Evolutionary conservation across 1,284 basidiomycete genomes (phyloP), one percentile per base, ranked within the genome.

Genomic region (Moesziomyces antarcticus): DNA sequence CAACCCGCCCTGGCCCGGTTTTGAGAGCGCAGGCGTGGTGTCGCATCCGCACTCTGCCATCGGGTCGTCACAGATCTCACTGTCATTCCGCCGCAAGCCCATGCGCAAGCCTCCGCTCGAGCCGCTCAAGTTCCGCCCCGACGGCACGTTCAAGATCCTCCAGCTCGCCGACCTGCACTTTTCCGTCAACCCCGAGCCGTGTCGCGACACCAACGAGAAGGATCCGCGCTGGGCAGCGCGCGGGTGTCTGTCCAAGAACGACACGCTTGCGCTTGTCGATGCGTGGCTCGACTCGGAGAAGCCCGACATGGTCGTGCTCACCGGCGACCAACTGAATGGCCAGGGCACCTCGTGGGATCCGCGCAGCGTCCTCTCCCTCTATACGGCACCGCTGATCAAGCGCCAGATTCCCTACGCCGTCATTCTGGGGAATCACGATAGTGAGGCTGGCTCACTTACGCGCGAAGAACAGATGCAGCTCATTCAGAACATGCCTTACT

Each of bases 291-390:
- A 94, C 56, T 85, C 86, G 10, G 93, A 96, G 85, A 90, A 91
- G 76, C 95, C 95, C 0, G 93, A 96, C 82, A 84, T 99, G 18
- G 91, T 97, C 33, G 91, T 97, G 8, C 56, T 84, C n/a, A 78
- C 70, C 6, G 84, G 83, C 0, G 85, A 85, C 58, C 81, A 82
- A 61, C 69, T 85, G 9, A 85, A 85, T 51, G 85, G 85, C 0
- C 94, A 97, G 82, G 88, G 88, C 1, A 93, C 92, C 0, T 90
- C 91, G 0, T 97, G 94, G 91, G 93, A 97, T 73, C 87, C 91
- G 3, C 89, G 90, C 72, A 91, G 90, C 4, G 91, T 95, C 2
- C 86, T 97, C 5, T 91, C 94, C 4, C 96, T 96, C 84, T 95
- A 94, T 79, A 90, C 93, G 0, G 87, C 87, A 20, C 90, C 90